Evolutionary conservation across 805 yeast species (phyloP), one percentile per base, ranked within the genome.

Genomic region (Candida coquimbonensis): DNA sequence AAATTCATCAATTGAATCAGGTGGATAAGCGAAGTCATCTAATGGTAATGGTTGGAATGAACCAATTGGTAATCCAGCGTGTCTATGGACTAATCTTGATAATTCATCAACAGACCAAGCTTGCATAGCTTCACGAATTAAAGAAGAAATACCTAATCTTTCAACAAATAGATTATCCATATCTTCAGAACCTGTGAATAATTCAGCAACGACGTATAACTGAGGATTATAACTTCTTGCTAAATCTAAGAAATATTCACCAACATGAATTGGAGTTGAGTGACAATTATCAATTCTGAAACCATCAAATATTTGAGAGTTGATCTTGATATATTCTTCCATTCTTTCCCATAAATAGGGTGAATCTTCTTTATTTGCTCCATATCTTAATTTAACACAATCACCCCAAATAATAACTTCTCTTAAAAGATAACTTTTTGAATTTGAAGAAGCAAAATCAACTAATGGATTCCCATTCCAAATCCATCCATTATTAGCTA

Each of bases 391-490:
- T 62, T 91, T 91, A 46, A 91, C 90, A 70, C 99, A 91, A 61
- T 91, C 99, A 3, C 96, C 93, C 99, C 99, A 91, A 25, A 91
- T 87, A 53, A 91, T 89, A 12, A 91, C 96, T 63, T 91, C 96
- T 60, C 99, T 77, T 44, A 95, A 74, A 42, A 91, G 66, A 60
- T 93, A 91, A 5, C 95, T 90, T 58, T 78, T 83, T 6, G 95
- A 80, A 45, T 80, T 55, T 27, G 73, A 64, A 0, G 96, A 84
- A 0, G 98, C 99, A 74, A 91, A 91, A 66, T 91, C 98, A 3
- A 87, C 83, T 47, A 90, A 66, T 2, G 98, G 97, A 54, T 91
- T 82, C 11, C 96, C 97, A 44, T 87, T 90, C 99, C 99, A 91
- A 46, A 93, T 88, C 97, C 98, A 91, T 40, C 99, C 99, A 59